Conservation (phyloP, 2,329 filamentous ascomycete species). For the Chalara sp. region DNA sequence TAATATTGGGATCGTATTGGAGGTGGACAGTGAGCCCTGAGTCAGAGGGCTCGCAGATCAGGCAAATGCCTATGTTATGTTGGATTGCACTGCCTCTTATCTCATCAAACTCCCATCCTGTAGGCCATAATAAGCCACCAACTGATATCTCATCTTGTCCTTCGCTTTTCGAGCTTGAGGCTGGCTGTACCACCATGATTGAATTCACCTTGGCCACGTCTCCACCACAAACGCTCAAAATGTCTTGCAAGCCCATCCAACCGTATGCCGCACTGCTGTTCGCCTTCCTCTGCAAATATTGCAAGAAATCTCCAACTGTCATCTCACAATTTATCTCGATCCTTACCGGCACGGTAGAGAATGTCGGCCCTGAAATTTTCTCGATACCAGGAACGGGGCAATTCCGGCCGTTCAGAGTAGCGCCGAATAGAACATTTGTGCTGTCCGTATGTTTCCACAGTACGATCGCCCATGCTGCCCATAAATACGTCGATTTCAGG, state of each 20-base stretch:
- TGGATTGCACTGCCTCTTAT: too few species aligned
- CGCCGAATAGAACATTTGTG: slow-evolving; percentile 28
- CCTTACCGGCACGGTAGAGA: slow-evolving; percentile 1
- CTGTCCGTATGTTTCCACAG: slow-evolving; percentile 25
- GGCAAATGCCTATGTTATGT: too few species aligned
- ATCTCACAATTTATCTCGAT: not conserved
- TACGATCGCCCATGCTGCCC: slow-evolving; percentile 1
- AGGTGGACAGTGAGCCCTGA: too few species aligned
- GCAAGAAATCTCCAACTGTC: not conserved
- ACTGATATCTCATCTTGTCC: too few species aligned
- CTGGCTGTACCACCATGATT: not conserved
- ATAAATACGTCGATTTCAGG: not conserved
- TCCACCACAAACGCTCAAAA: not conserved
- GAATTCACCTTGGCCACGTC: not conserved
- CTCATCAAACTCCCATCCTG: too few species aligned
- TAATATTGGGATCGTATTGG: too few species aligned
- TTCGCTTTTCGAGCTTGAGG: too few species aligned
- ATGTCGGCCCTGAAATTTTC: slow-evolving; percentile 26
- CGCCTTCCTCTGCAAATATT: not conserved
- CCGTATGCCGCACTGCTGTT: not conserved
- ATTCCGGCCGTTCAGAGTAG: slow-evolving; percentile 28
- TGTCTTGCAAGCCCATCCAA: not conserved
- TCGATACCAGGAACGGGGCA: slow-evolving; percentile 25
- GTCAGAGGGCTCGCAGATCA: too few species aligned
- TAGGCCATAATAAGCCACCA: too few species aligned